Percentiles rank a stretch among this genome's conserved stretches.
Evolutionary conservation across 2,329 filamentous ascomycete species (phyloP).

Genomic region (Clonostachys solani): DNA sequence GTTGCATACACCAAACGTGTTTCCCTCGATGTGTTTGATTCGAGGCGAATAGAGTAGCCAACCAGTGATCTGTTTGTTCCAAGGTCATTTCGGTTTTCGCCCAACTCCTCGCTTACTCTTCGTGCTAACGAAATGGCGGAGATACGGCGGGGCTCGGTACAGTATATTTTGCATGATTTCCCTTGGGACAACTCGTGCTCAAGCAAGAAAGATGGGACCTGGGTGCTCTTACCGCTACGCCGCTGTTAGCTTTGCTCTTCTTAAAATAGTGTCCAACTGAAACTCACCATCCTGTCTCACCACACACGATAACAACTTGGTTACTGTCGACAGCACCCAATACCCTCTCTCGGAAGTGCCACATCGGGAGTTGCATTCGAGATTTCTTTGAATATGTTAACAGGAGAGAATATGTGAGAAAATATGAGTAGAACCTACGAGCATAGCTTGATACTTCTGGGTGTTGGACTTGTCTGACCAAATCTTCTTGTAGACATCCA

Average conservation of each 20-base stretch:
- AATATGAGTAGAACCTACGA: constrained; percentile 36
- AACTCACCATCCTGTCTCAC: constrained; percentile 81
- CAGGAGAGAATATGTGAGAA: constrained; percentile 1
- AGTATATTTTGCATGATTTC: constrained; percentile 85
- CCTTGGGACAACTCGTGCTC: constrained; percentile 83
- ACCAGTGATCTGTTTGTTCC: constrained; percentile 81
- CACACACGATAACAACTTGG: constrained; percentile 89
- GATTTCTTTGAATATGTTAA: constrained; percentile 32
- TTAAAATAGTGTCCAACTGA: background rate
- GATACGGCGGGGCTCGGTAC: constrained; percentile 91
- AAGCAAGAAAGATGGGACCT: constrained; percentile 90
- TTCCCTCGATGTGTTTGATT: constrained; percentile 77
- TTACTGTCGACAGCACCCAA: constrained; percentile 72
- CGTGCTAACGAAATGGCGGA: constrained; percentile 92
- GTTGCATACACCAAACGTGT: constrained; percentile 89
- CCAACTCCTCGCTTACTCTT: constrained; percentile 91
- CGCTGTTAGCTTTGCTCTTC: constrained; percentile 11
- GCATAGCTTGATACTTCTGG: constrained; percentile 72
- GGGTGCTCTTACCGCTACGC: constrained; percentile 82
- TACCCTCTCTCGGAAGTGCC: constrained; percentile 75
- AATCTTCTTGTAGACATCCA: constrained; percentile 50
- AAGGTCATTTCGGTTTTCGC: constrained; percentile 76
- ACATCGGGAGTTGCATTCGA: constrained; percentile 84
- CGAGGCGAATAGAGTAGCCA: constrained; percentile 90
- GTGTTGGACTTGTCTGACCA: constrained; percentile 56